Base-by-base conservation (phyloP, 805 yeast species). In the Candida awuae region DNA sequence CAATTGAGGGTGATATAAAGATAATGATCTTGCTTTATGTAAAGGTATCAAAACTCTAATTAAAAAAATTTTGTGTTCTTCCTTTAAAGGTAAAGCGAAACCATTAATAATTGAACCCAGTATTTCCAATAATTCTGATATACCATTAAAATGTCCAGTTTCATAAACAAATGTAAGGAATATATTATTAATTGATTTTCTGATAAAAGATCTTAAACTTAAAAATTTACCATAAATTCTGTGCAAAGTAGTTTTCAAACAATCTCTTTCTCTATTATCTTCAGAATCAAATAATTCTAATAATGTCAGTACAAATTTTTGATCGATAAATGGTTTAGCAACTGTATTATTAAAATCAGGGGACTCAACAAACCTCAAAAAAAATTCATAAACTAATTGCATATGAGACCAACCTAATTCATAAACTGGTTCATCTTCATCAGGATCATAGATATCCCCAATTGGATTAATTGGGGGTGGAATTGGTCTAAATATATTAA, bases 391-490 rank as follows among this genome's bases (percentile, higher is more conserved):
- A 23, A 88, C 94, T 31, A 87, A 74, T 62, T 86, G 94, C 97
- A 92, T 92, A 59, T 92, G 98, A 10, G 97, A 95, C 98, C 98
- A 92, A 8, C 97, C 88, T 47, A 90, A 75, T 59, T 92, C 97
- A 52, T 79, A 77, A 28, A 92, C 94, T 3, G 97, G 97, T 62
- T 92, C 98, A 65, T 92, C 98, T 63, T 92, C 98, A 63, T 92
- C 98, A 1, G 98, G 98, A 54, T 92, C 98, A 61, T 75, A 92
- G 29, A 90, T 75, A 48, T 92, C 98, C 28, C 98, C 98, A 33
- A 88, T 74, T 5, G 97, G 97, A 58, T 92, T 92, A 27, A 88
- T 95, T 1, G 97, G 97, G 1, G 98, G 98, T 3, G 98, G 97
- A 35, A 92, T 86, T 23, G 97, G 95, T 55, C 98, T 75, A 62